phyloP scores from a whole-genome alignment of 2,329 filamentous ascomycete species.

The Colletotrichum scovillei region DNA sequence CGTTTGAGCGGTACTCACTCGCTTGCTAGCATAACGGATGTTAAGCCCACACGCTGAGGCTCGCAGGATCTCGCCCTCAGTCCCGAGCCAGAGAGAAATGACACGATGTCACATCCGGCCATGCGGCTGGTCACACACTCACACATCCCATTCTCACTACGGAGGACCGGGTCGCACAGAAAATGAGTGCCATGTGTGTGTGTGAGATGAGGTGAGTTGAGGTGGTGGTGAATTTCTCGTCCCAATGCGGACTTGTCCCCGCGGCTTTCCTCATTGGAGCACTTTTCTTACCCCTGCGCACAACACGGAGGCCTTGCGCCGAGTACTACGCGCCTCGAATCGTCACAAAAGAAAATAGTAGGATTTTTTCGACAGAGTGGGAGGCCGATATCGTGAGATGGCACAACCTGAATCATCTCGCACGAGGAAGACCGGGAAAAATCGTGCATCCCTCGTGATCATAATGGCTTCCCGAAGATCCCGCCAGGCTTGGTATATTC shows the following conservation, averaged over 20 bases:
- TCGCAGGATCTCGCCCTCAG: conserved; percentile 1
- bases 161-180: conserved; percentile 14
- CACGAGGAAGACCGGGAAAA: neutral
- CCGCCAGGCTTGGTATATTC: conserved; percentile 10
- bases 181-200: neutral
- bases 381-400: conserved; percentile 13
- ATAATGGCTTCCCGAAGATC: conserved; percentile 32
- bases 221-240: neutral
- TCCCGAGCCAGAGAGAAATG: conserved; percentile 7
- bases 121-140: conserved; percentile 29
- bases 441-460: conserved; percentile 15
- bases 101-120: conserved; percentile 27
- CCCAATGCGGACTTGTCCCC: conserved; percentile 19
- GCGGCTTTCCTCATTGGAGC: conserved; percentile 30
- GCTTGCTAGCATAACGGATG: neutral
- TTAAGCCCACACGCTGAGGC: neutral
- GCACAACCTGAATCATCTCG: neutral
- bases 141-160: neutral
- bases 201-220: neutral
- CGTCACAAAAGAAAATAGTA: neutral
- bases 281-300: conserved; percentile 16
- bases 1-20: too few relatives aligned
- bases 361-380: neutral
- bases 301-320: conserved; percentile 29
- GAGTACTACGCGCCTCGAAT: conserved; percentile 29